Base-by-base conservation (phyloP, 495 filamentous ascomycete genomes). In the Gamarada debralockiae region DNA sequence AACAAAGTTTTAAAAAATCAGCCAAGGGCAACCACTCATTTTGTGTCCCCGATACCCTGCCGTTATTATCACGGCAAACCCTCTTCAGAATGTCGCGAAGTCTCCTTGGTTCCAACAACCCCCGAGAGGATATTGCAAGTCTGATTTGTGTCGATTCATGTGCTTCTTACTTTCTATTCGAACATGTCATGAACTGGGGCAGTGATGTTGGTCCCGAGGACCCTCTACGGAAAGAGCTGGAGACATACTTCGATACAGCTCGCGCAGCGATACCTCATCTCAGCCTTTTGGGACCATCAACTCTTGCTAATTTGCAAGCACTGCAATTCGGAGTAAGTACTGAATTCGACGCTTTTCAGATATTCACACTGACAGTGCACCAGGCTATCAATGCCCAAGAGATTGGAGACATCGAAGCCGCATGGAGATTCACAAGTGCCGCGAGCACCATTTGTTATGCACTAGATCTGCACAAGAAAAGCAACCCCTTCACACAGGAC, bases 81-180 rank as follows among this genome's bases (percentile, higher is more conserved):
- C 18, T 55, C 20, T 34, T 31, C 9, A 31, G 17, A 23, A 55
- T 55, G 52, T 21, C 33, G 20, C 2, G 22, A 42, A 24, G 8
- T 20, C 14, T 55, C 8, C 10, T 41, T 7, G 17, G 21, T 20
- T 33, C 18, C 2, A 20, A 33, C 1, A 14, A 22, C 7, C 15
- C 25, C 2, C 5, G 42, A 1, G 10, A 18, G 1, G n/a, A 45
- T 21, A 23, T 21, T 13, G 34, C 52, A 1, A 48, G 23, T 23
- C 27, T 48, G 6, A 42, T 55, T 20, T 55, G 52, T 20, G 44
- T 55, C 15, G 4, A 34, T 12, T 20, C 52, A 6, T 55, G 48
- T 43, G 52, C 44, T n/a, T 43, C 40, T 1, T 55, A 55, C 27
- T 55, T 55, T 36, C 27, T 55, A 3, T 45, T 48, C n/a, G 52